These are phyloP conservation scores for Thymus mandschuricus DNA, from an alignment of 257 asterid species.

Conservation along the genomic window DNA sequence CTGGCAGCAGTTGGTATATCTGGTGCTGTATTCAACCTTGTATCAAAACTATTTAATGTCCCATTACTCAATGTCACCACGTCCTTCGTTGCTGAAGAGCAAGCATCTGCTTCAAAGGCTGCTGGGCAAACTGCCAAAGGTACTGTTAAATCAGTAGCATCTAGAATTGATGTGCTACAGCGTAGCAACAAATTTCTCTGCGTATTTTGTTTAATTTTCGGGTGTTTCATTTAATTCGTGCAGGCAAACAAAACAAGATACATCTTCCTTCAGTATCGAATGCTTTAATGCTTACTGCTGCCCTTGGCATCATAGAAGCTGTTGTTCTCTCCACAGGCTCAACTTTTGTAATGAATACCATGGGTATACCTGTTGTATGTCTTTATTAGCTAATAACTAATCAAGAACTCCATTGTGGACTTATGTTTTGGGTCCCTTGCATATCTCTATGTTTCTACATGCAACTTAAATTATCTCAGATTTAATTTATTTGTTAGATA, in stretches of 20 bases:
- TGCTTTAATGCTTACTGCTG: constrained; percentile 77
- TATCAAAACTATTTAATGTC: constrained; percentile 88
- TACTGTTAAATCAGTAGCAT: constrained; percentile 26
- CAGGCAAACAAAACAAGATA: constrained; percentile 50
- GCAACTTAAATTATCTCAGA: constrained; percentile 11
- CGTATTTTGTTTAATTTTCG: neutral
- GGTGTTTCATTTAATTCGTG: constrained; percentile 28
- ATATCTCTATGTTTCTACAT: neutral
- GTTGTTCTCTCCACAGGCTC: constrained; percentile 73
- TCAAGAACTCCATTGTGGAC: constrained; percentile 29
- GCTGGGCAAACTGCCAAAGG: constrained; percentile 43
- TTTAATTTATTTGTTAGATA: constrained; percentile 3
- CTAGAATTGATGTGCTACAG: constrained; percentile 1
- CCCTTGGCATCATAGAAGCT: constrained; percentile 84
- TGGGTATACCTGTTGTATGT: constrained; percentile 99
- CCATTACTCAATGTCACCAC: constrained; percentile 95
- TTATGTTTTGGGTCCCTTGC: constrained; percentile 20
- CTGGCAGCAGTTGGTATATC: constrained; percentile 97
- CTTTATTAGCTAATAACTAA: constrained; percentile 43
- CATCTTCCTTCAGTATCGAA: constrained; percentile 87
- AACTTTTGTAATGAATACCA: constrained; percentile 66
- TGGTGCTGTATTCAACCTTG: constrained; percentile 83
- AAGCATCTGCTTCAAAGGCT: constrained; percentile 53
- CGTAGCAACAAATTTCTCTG: neutral
- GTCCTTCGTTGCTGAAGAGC: constrained; percentile 98